Percentiles rank a stretch among this genome's conserved stretches.
Evolutionary conservation across 345 rosid genomes (phyloP).

Genomic region (Kandelia obovata): DNA sequence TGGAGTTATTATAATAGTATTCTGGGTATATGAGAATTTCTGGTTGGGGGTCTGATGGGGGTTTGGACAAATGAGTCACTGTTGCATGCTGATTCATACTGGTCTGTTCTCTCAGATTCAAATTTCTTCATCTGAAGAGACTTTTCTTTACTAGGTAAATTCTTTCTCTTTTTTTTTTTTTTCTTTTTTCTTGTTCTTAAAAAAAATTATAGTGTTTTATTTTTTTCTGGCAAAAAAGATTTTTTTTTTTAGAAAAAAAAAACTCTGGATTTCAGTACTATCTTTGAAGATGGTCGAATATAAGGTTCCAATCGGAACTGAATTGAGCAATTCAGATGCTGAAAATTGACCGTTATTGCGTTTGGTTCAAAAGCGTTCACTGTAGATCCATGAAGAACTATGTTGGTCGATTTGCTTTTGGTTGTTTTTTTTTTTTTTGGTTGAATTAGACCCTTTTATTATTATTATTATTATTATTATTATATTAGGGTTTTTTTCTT

Average conservation of each 20-base stretch:
- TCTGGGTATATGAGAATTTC: conserved; percentile 18
- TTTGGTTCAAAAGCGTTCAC: not conserved
- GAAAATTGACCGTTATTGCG: not conserved
- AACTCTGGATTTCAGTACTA: not conserved
- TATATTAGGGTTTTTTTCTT: not conserved
- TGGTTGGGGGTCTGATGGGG: conserved; percentile 10
- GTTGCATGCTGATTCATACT: conserved; percentile 17
- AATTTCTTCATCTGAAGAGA: conserved; percentile 6
- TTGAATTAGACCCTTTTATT: not conserved
- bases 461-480: not conserved
- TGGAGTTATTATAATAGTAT: not conserved
- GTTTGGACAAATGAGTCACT: conserved; percentile 19
- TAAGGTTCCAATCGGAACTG: conserved; percentile 13
- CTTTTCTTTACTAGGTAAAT: conserved; percentile 14
- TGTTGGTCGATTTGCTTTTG: conserved; percentile 10
- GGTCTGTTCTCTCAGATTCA: conserved; percentile 20
- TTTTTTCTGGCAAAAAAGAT: no score
- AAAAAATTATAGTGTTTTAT: not conserved
- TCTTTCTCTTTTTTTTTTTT: not conserved
- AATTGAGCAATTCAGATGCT: not conserved
- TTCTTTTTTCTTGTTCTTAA: not conserved
- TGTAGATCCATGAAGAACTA: conserved; percentile 18
- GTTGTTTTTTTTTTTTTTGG: not conserved
- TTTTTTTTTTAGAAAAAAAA: not conserved
- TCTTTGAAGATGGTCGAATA: conserved; percentile 1